Percentiles rank a stretch among this genome's conserved stretches.
These are phyloP conservation scores for Penicillium sp. DNA, from an alignment of 2,329 filamentous ascomycete species.

Conservation along the genomic window DNA sequence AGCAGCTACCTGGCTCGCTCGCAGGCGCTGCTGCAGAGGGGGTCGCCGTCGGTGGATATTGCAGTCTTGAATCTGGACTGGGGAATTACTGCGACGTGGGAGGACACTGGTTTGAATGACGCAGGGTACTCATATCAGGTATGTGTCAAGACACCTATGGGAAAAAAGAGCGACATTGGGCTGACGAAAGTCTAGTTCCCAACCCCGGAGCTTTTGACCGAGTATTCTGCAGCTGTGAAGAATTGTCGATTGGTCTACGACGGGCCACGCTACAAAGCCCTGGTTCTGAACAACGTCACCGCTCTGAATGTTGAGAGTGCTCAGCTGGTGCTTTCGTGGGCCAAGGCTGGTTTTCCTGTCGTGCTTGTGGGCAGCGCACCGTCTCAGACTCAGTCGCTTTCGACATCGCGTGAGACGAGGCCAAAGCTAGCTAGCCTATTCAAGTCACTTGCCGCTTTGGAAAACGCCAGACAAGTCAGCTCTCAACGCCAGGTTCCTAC, in stretches of 20 bases:
- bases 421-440: not conserved
- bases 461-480: not conserved
- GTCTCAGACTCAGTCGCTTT: constrained; percentile 7
- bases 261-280: not conserved
- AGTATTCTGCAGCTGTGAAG: not conserved
- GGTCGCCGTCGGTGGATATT: not conserved
- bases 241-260: not conserved
- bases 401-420: not conserved
- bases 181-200: not conserved
- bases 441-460: not conserved
- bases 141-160: not conserved
- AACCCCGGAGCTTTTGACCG: not conserved
- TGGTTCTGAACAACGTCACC: not conserved
- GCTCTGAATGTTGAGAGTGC: constrained; percentile 1
- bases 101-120: constrained; percentile 1
- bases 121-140: constrained; percentile 10
- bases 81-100: not conserved
- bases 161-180: too few relatives aligned
- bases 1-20: constrained; percentile 1
- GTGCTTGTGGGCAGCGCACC: constrained; percentile 7
- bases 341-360: constrained; percentile 4
- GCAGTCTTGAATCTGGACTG: not conserved
- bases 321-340: constrained; percentile 1
- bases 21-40: not conserved
- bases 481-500: not conserved